Evolutionary conservation across 75 land plant genomes (phyloP).

Genomic region (Larix kaempferi): DNA sequence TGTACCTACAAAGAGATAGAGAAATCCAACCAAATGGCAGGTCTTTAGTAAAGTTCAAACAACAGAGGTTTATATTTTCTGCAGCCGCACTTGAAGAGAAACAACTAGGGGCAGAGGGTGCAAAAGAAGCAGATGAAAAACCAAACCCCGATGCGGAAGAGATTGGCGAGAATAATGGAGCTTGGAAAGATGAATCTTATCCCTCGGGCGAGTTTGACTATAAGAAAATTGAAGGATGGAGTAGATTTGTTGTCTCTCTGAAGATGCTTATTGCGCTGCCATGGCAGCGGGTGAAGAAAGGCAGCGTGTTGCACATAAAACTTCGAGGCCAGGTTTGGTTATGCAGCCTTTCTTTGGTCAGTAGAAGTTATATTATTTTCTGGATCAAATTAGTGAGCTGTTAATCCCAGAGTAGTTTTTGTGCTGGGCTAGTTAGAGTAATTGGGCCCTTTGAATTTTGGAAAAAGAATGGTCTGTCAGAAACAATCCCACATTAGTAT

Average conservation of each 20-base stretch:
- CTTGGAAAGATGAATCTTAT: constrained; percentile 33
- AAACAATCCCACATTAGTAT: too few species aligned
- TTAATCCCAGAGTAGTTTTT: not conserved
- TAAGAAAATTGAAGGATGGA: constrained; percentile 52
- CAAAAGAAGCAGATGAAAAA: constrained; percentile 3
- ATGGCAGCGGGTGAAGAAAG: constrained; percentile 89
- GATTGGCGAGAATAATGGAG: too few species aligned
- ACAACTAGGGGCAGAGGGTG: constrained; percentile 1
- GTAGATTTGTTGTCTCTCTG: constrained; percentile 43
- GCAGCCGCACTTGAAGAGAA: constrained; percentile 1
- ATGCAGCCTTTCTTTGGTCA: not conserved
- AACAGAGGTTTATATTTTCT: not conserved
- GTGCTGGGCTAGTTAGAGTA: not conserved
- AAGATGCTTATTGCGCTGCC: constrained; percentile 80
- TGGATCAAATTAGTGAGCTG: not conserved
- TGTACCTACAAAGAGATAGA: not conserved
- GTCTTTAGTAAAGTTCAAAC: not conserved
- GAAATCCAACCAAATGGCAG: not conserved
- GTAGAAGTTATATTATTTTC: not conserved
- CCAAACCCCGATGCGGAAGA: not conserved
- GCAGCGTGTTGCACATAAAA: constrained; percentile 75
- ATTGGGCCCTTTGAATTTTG: not conserved
- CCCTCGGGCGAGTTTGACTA: constrained; percentile 77
- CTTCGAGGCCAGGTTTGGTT: constrained; percentile 73
- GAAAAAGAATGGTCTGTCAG: too few species aligned